Conservation (phyloP, 129 eudicot genomes). For the Glebionis coronaria region DNA sequence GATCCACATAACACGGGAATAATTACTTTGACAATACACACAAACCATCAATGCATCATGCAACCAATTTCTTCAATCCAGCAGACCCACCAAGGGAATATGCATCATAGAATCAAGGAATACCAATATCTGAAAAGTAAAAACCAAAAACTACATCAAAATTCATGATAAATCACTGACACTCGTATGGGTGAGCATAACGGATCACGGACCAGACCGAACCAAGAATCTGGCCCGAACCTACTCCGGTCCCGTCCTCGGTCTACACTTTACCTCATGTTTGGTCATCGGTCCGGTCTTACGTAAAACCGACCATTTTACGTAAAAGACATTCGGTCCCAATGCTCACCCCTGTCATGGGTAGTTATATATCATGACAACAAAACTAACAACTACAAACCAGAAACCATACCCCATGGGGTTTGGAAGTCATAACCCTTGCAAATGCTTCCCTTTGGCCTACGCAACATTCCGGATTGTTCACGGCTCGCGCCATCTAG, state of each 20-base stretch:
- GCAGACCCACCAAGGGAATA: neutral
- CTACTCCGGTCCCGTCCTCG: no score
- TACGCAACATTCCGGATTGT: neutral
- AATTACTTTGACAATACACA: no score
- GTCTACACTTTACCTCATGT: no score
- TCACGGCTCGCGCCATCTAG: neutral
- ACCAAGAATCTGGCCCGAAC: no score
- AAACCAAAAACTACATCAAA: neutral
- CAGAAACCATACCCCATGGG: neutral
- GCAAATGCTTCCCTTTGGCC: neutral
- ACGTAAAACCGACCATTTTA: no score
- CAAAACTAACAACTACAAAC: neutral
- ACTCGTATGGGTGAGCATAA: no score
- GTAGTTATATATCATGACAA: neutral
- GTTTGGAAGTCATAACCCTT: neutral
- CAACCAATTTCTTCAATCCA: neutral
- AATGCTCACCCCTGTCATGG: no score
- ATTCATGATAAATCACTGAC: neutral
- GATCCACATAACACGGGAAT: no score
- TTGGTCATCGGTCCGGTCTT: no score
- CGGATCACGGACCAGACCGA: no score
- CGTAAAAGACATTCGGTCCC: no score
- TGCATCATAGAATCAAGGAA: neutral
- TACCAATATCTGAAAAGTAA: neutral
- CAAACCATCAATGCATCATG: no score